A percentile compares a stretch with the other conserved stretches of the same genome.
phyloP scores from a whole-genome alignment of 139 green algal species.

The Prasinococcaceae sp. region DNA sequence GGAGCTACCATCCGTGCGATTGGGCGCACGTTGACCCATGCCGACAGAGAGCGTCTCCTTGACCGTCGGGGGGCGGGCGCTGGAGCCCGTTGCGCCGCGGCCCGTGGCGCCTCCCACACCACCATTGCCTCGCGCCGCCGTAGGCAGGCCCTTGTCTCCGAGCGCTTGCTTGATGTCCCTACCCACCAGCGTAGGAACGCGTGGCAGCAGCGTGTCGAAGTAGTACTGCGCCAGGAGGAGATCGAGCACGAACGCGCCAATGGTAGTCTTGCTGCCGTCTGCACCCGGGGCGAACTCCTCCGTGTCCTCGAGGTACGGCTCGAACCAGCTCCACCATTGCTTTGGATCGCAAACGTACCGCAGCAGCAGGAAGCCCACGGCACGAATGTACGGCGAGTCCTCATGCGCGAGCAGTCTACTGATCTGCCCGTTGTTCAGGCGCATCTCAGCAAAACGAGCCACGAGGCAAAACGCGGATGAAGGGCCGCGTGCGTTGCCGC shows the following conservation, averaged over 20 bases:
- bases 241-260: conserved; percentile 72
- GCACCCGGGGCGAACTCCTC: conserved; percentile 33
- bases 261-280: conserved; percentile 47
- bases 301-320: conserved; percentile 57
- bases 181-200: conserved; percentile 73
- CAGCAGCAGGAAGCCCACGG: conserved; percentile 88
- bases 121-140: conserved; percentile 55
- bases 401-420: conserved; percentile 60
- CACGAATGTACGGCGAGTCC: conserved; percentile 89
- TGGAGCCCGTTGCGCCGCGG: conserved; percentile 50
- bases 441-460: conserved; percentile 59
- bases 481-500: conserved; percentile 75
- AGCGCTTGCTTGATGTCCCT: conserved; percentile 57
- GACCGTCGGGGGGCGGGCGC: conserved; percentile 64
- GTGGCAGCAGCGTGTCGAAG: conserved; percentile 92
- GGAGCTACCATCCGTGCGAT: no score
- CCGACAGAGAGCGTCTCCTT: conserved; percentile 82
- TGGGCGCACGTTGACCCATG: conserved; percentile 78
- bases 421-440: conserved; percentile 43
- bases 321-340: conserved; percentile 68
- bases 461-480: conserved; percentile 89
- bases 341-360: conserved; percentile 75
- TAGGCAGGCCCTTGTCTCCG: conserved; percentile 43
- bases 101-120: conserved; percentile 51
- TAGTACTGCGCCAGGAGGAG: conserved; percentile 88